These are phyloP conservation scores for Pisolithus orientalis DNA, from an alignment of 768 basidiomycete genomes.

Conservation along the genomic window DNA sequence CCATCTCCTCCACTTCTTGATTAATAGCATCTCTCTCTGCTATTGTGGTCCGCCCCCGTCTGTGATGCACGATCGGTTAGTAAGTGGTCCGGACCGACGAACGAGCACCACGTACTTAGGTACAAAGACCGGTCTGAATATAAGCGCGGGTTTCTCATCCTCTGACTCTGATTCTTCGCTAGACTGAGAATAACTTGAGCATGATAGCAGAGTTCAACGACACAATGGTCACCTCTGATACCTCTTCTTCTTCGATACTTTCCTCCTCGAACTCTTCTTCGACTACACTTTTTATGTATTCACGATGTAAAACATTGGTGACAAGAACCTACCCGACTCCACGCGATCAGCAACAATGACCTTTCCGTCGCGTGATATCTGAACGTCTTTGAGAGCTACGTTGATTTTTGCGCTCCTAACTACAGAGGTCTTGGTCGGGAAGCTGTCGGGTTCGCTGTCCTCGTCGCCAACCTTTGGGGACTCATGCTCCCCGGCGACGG, in stretches of 20 bases:
- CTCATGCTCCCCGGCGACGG: constrained; percentile 53
- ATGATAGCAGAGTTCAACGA: constrained; percentile 6
- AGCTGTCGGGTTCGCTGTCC: constrained; percentile 44
- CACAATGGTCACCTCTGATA: constrained; percentile 33
- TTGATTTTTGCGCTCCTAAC: constrained; percentile 52
- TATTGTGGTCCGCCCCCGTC: constrained; percentile 72
- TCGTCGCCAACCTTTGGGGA: constrained; percentile 39
- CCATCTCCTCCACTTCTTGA: constrained; percentile 70
- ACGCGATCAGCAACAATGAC: constrained; percentile 75
- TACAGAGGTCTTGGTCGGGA: constrained; percentile 31
- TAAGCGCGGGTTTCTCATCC: constrained; percentile 65
- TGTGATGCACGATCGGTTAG: constrained; percentile 21
- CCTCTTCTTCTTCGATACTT: constrained; percentile 37
- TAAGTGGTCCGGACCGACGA: constrained; percentile 1
- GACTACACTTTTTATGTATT: constrained; percentile 12
- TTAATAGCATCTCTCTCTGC: constrained; percentile 60
- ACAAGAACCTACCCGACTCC: constrained; percentile 51
- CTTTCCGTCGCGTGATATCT: constrained; percentile 72
- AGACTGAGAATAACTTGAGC: constrained; percentile 42
- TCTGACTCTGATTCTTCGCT: constrained; percentile 79
- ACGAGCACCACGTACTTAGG: constrained; percentile 57
- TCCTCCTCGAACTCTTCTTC: constrained; percentile 40
- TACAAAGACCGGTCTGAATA: constrained; percentile 90
- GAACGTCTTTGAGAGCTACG: constrained; percentile 72
- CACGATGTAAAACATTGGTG: neutral